phyloP scores from a whole-genome alignment of 768 basidiomycete species.

The Amanita brunnescens region DNA sequence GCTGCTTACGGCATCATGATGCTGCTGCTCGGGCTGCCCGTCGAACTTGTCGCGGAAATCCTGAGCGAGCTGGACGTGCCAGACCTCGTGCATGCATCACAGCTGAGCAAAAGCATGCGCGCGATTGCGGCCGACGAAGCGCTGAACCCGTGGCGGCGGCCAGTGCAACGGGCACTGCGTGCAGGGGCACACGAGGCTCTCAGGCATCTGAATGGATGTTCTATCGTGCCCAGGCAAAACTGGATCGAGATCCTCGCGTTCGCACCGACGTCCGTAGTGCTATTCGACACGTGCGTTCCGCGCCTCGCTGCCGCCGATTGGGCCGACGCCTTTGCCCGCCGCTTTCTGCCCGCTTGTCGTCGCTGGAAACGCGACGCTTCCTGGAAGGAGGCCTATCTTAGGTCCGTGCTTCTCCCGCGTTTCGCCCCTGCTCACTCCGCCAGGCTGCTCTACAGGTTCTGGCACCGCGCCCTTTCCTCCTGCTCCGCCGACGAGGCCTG shows the following conservation, averaged over 20 bases:
- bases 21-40: conserved; percentile 37
- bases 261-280: conserved; percentile 51
- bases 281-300: conserved; percentile 62
- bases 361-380: conserved; percentile 55
- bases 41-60: conserved; percentile 68
- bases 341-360: conserved; percentile 72
- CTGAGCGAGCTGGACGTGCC: conserved; percentile 59
- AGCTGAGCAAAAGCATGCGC: conserved; percentile 51
- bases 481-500: conserved; percentile 77
- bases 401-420: too few relatives aligned
- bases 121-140: conserved; percentile 51
- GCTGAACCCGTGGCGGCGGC: conserved; percentile 69
- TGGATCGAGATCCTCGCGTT: conserved; percentile 71
- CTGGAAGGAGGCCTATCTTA: conserved; percentile 62
- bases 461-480: conserved; percentile 59
- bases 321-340: conserved; percentile 63
- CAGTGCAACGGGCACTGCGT: conserved; percentile 53
- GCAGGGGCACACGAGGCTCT: conserved; percentile 38
- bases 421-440: too few relatives aligned
- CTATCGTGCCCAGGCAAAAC: conserved; percentile 63
- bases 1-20: neutral
- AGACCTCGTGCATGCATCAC: conserved; percentile 48
- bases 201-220: conserved; percentile 52
- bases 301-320: conserved; percentile 59
- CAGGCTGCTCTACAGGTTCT: conserved; percentile 61